Conservation (phyloP, 257 asterid genomes). For the Solanum virginianum region DNA sequence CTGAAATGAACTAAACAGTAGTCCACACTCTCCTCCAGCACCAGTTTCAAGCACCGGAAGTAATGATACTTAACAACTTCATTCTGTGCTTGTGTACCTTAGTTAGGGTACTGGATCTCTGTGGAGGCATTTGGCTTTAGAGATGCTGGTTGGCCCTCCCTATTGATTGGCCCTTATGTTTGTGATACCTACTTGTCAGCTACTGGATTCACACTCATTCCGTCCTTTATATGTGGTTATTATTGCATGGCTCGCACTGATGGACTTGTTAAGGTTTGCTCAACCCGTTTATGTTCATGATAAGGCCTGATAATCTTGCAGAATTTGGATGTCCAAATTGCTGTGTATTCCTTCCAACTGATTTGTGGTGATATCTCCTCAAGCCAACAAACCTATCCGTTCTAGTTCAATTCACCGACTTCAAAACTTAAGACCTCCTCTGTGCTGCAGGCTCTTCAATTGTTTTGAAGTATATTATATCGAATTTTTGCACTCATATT, state of each 20-base stretch:
- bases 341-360: neutral
- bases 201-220: neutral
- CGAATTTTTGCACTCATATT: neutral
- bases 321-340: neutral
- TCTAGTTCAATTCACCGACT: neutral
- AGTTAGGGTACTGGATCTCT: neutral
- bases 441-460: neutral
- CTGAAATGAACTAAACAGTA: neutral
- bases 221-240: neutral
- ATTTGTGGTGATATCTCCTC: neutral
- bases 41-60: neutral
- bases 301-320: neutral
- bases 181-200: neutral
- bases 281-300: neutral
- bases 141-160: neutral
- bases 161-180: neutral
- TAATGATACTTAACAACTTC: neutral
- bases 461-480: neutral
- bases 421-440: neutral
- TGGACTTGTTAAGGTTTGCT: neutral
- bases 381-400: neutral
- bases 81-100: neutral
- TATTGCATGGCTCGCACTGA: neutral
- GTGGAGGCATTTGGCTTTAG: neutral
- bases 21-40: neutral